Evolutionary conservation across 2,329 filamentous ascomycete species (phyloP).

Genomic region (Sarocladium oryzae): DNA sequence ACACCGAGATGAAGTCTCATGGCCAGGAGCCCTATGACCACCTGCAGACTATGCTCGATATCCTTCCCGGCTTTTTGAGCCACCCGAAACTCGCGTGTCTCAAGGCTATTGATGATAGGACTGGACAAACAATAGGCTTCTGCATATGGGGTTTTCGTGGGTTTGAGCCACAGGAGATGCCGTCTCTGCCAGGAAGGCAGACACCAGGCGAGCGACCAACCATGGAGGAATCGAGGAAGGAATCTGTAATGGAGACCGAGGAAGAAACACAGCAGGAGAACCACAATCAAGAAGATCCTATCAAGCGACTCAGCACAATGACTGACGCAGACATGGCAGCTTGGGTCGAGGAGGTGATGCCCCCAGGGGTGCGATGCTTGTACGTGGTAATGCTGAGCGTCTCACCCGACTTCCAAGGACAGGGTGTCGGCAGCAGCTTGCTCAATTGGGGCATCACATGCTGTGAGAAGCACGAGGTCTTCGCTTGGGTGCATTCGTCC

Average conservation of each 20-base stretch:
- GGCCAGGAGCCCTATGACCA: constrained; percentile 22
- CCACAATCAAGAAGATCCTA: constrained; percentile 16
- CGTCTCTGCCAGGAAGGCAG: constrained; percentile 12
- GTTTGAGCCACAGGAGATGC: constrained; percentile 19
- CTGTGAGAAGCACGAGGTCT: constrained; percentile 21
- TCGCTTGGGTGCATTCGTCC: constrained; percentile 30
- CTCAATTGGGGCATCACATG: constrained; percentile 24
- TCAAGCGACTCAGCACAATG: constrained; percentile 22
- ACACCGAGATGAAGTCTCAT: constrained; percentile 29
- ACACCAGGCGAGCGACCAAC: constrained; percentile 7
- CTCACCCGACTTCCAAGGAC: constrained; percentile 22
- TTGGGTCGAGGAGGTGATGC: constrained; percentile 26
- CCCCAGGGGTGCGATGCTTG: constrained; percentile 24
- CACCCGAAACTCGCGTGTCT: constrained; percentile 18
- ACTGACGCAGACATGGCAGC: constrained; percentile 24
- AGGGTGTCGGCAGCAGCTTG: constrained; percentile 25
- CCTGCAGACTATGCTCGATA: constrained; percentile 18
- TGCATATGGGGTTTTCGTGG: constrained; percentile 26
- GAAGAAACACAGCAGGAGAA: background rate
- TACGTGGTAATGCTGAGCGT: constrained; percentile 26
- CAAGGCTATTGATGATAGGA: constrained; percentile 25
- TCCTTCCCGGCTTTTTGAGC: constrained; percentile 14
- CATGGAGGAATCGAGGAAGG: background rate
- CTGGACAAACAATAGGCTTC: constrained; percentile 22
- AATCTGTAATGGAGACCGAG: background rate